phyloP scores from a whole-genome alignment of 139 green algal genomes.

The Picochlorum sp. region DNA sequence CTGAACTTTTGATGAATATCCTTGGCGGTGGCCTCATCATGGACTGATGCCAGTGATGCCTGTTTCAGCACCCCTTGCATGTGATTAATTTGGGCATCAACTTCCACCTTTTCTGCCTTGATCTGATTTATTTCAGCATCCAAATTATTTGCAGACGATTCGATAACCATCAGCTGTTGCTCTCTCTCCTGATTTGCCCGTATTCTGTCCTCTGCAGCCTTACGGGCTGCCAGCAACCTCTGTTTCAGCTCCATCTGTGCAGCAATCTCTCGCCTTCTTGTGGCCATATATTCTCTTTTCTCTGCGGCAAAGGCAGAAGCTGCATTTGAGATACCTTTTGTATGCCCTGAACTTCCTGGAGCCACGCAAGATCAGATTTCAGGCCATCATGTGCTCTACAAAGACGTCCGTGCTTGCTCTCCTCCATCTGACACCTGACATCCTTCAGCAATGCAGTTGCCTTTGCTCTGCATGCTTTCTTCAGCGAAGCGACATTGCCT shows the following conservation, averaged over 20 bases:
- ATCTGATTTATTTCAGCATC: neutral
- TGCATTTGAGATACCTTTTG: conserved; percentile 3
- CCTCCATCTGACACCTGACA: conserved; percentile 30
- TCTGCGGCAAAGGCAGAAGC: conserved; percentile 12
- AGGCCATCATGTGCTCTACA: conserved; percentile 8
- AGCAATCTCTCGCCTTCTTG: neutral
- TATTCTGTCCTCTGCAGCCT: neutral
- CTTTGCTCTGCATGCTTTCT: conserved; percentile 50
- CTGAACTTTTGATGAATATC: neutral
- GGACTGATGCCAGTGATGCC: too few relatives aligned
- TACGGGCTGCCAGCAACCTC: conserved; percentile 3
- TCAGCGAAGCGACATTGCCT: conserved; percentile 42
- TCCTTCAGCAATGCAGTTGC: conserved; percentile 28
- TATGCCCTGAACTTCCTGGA: conserved; percentile 5
- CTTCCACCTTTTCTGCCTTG: conserved; percentile 14
- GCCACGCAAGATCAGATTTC: conserved; percentile 15
- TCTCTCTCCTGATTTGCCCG: conserved; percentile 18
- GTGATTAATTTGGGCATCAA: neutral
- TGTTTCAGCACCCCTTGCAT: too few relatives aligned
- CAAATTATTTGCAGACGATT: neutral
- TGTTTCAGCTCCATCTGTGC: conserved; percentile 6
- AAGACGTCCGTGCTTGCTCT: conserved; percentile 7
- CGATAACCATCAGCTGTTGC: neutral
- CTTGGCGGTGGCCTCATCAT: too few relatives aligned
- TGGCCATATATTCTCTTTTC: conserved; percentile 8